Conservation (phyloP, 2,329 filamentous ascomycete species). For the Davidsoniella neocaledoniae region DNA sequence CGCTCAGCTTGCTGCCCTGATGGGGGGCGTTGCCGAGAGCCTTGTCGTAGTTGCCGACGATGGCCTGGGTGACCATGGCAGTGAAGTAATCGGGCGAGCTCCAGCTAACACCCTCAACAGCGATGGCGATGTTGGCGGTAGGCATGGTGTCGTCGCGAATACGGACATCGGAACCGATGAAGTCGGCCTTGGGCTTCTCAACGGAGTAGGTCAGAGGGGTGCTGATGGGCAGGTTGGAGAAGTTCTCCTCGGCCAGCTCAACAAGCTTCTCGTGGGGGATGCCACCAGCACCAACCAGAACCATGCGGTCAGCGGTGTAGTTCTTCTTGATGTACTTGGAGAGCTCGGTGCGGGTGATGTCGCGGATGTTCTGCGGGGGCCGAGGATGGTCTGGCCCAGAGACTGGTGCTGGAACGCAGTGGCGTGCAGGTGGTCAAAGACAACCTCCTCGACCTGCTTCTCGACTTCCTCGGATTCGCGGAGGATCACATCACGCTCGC, state of each 20-base stretch:
- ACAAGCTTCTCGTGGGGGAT: conserved; percentile 89
- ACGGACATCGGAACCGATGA: conserved; percentile 89
- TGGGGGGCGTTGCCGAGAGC: conserved; percentile 95
- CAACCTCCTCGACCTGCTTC: conserved; percentile 98
- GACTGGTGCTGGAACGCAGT: conserved; percentile 95
- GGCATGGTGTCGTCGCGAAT: conserved; percentile 92
- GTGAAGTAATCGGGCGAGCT: conserved; percentile 99
- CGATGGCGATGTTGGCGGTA: conserved; percentile 94
- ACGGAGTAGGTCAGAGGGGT: conserved; percentile 58
- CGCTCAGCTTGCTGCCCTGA: conserved; percentile 95
- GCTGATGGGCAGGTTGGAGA: conserved; percentile 59
- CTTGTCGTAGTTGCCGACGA: conserved; percentile 99
- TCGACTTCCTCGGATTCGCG: conserved; percentile 98
- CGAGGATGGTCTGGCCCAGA: conserved; percentile 91
- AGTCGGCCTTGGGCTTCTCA: conserved; percentile 80
- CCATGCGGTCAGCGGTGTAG: conserved; percentile 99
- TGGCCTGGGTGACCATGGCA: conserved; percentile 89
- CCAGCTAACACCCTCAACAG: conserved; percentile 99
- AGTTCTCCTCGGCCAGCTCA: conserved; percentile 92
- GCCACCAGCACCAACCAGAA: conserved; percentile 87
- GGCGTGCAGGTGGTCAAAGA: conserved; percentile 97
- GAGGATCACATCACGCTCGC: conserved; percentile 96
- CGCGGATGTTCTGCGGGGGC: conserved; percentile 95
- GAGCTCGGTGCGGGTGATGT: conserved; percentile 82
- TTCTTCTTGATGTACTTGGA: conserved; percentile 97